phyloP scores from a whole-genome alignment of 2,329 filamentous ascomycete genomes.

The Claviceps arundinis region DNA sequence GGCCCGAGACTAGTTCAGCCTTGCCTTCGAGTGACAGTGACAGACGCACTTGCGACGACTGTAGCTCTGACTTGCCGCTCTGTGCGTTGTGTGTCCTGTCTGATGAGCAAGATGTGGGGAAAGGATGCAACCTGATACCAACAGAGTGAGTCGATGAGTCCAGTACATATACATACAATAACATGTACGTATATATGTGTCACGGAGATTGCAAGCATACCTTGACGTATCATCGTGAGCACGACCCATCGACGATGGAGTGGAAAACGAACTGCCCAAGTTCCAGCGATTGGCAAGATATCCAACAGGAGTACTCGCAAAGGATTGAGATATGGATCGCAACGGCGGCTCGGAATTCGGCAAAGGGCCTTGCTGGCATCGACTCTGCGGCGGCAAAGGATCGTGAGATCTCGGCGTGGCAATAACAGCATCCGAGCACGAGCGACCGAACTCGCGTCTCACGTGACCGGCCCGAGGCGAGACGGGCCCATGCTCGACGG shows the following conservation, averaged over 20 bases:
- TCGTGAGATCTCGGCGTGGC: conserved; percentile 12
- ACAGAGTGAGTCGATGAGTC: too few relatives aligned
- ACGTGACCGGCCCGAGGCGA: conserved; percentile 10
- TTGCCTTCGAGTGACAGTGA: conserved; percentile 81
- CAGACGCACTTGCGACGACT: conserved; percentile 54
- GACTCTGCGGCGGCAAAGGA: conserved; percentile 10
- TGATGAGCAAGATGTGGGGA: conserved; percentile 28
- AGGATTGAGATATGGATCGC: conserved; percentile 23
- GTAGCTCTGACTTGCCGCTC: conserved; percentile 23
- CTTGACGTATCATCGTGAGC: conserved; percentile 30
- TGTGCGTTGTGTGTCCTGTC: conserved; percentile 24
- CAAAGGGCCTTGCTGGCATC: conserved; percentile 14
- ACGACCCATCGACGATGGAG: conserved; percentile 28
- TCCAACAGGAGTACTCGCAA: conserved; percentile 29
- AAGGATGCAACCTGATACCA: conserved; percentile 26
- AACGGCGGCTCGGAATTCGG: conserved; percentile 16
- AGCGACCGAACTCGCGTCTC: conserved; percentile 4
- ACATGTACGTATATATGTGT: too few relatives aligned
- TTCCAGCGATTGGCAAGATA: conserved; percentile 47
- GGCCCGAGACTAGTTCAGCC: conserved; percentile 67
- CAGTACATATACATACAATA: too few relatives aligned
- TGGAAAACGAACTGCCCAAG: conserved; percentile 35
- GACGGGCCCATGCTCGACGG: conserved; percentile 12
- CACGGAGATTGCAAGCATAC: conserved; percentile 16
- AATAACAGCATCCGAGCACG: conserved; percentile 11